Evolutionary conservation across 2,329 filamentous ascomycete species (phyloP).

Genomic region (Scytalidium lignicola): DNA sequence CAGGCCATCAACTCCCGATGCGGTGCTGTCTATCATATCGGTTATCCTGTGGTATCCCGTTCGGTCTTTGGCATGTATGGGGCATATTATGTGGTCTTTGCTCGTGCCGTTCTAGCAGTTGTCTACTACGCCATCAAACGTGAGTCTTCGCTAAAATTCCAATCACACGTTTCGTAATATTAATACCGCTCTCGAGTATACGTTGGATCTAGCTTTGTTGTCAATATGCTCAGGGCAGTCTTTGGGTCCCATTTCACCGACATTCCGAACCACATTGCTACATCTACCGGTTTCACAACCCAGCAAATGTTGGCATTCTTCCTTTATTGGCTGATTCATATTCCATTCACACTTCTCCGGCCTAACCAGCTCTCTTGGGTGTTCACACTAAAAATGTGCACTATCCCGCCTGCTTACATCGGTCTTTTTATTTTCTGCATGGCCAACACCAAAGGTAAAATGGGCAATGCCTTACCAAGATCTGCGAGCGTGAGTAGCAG

Average conservation of each 20-base stretch:
- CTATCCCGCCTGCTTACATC: constrained; percentile 32
- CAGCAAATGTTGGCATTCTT: constrained; percentile 31
- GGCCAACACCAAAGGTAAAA: constrained; percentile 31
- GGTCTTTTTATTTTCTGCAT: constrained; percentile 36
- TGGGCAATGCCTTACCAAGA: constrained; percentile 17
- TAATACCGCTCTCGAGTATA: too few species aligned
- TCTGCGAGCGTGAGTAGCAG: constrained; percentile 13
- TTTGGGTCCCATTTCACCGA: constrained; percentile 25
- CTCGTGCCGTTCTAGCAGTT: constrained; percentile 34
- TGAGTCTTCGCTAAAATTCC: constrained; percentile 47
- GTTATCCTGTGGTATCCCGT: constrained; percentile 16
- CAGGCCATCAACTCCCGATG: constrained; percentile 36
- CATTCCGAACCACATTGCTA: constrained; percentile 28
- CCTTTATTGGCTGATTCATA: constrained; percentile 32
- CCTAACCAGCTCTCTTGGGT: constrained; percentile 39
- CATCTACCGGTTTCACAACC: constrained; percentile 28
- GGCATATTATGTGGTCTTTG: constrained; percentile 29
- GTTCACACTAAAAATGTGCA: constrained; percentile 39
- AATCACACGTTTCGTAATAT: too few species aligned
- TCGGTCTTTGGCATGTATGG: constrained; percentile 36
- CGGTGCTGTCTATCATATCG: constrained; percentile 32
- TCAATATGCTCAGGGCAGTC: constrained; percentile 29
- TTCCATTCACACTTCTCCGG: constrained; percentile 21
- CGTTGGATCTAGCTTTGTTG: constrained; percentile 21
- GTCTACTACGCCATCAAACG: constrained; percentile 59